Evolutionary conservation across 2,329 filamentous ascomycete species (phyloP), one percentile per base, ranked within the genome.

Genomic region (Zymoseptoria passerinii): DNA sequence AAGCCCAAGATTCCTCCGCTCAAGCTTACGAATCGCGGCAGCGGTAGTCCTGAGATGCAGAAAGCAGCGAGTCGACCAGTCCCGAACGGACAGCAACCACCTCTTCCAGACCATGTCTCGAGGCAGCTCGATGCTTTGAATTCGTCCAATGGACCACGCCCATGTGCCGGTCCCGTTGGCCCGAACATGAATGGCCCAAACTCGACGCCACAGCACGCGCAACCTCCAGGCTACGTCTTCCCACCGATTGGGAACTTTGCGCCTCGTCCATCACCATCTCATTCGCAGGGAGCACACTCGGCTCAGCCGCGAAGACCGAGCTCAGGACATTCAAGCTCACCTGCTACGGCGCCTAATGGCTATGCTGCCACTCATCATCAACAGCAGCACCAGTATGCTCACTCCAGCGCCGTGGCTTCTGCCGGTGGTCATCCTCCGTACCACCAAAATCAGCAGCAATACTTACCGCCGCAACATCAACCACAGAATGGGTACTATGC

Each of bases 1-100:
- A 78, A 78, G 64, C 83, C 83, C 48, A 88, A 87, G 68, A 78
- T 85, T 52, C 84, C 81, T 6, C 78, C 81, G 13, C 73, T 86
- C 63, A 85, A 84, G 67, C 79, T 86, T 65, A 77, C 79, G 53
- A 61, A 67, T 57, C 53, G 60, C 51, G 48, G 58, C 28, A 64
- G 62, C 60, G 64, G 53, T 27, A 68, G 66, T 62, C 65, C 66
- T 3, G 65, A 65, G 55, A 54, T 54, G 52, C 64, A 56, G 52
- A 68, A 62, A 58, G 55, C 18, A 52, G 49, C 51, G 35, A 65
- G 60, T 50, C 64, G 57, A 28, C 65, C 61, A 27, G 48, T 55
- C n/a, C 63, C 61, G 27, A 65, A 62, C 51, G 60, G 60, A 8
- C 58, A 63, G 48, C 50, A 52, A 18, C 55, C 58, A 16, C 60